Base-by-base conservation (phyloP, 2,329 filamentous ascomycete genomes). In the Alternaria sp. region DNA sequence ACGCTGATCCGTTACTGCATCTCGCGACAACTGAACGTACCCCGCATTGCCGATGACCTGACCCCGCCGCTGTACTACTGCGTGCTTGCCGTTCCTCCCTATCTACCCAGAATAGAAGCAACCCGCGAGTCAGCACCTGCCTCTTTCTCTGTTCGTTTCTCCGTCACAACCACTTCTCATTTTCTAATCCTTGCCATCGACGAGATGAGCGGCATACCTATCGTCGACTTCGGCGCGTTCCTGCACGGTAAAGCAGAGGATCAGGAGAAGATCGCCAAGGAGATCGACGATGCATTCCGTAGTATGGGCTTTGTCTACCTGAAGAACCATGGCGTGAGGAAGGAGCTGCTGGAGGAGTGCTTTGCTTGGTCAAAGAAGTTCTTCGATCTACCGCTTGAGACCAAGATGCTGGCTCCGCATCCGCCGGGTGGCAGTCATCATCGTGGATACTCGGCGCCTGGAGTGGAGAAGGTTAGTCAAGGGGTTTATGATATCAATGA, bases 241-340 rank as follows among this genome's bases (percentile, higher is more conserved):
- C 43, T 69, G 9, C 25, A 67, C n/a, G 71, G 72, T 6, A 50
- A 32, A 6, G 28, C 50, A 15, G 61, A 61, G 21, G 70, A 72
- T 26, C 66, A 67, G 43, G 40, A 63, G 45, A n/a, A 45, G 1
- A 64, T 77, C 3, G 78, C 79, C 1, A 53, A 66, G 21, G 58
- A 79, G n/a, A 77, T 83, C 19, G 80, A 82, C 58, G 57, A 72
- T 6, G 81, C 80, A 1, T 81, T 81, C 28, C 73, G 72, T 17
- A 69, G 67, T 6, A 73, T 79, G 9, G 81, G 81, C 3, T 83
- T 83, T 61, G 81, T 82, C 40, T 81, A 82, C 61, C 69, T 83
- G 26, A 74, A 69, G 55, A 80, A 81, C 47, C 79, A 82, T 58
- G 79, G 79, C 2, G 65, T 83, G 0, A 57, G 67, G 4, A 68